These are phyloP conservation scores for Darksidea phi DNA, from an alignment of 495 filamentous ascomycete genomes.

Conservation along the genomic window DNA sequence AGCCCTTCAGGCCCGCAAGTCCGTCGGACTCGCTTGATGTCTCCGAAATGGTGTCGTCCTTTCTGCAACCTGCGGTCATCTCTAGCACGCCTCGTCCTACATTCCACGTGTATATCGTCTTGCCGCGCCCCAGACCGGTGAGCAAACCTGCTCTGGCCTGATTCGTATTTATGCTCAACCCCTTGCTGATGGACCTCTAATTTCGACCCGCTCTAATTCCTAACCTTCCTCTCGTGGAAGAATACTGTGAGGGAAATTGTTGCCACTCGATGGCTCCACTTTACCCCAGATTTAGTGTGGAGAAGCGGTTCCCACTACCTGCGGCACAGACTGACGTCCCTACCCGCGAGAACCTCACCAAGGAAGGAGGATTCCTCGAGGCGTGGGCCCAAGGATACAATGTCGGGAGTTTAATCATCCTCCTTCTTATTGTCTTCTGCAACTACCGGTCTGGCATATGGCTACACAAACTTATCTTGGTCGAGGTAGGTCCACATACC, in stretches of 20 bases:
- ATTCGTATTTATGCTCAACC: too few species aligned
- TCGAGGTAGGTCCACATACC: conserved; percentile 16
- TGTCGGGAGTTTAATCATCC: conserved; percentile 30
- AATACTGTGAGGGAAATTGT: neutral
- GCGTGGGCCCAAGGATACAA: conserved; percentile 34
- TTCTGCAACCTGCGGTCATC: neutral
- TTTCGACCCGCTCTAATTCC: too few species aligned
- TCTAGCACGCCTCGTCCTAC: neutral
- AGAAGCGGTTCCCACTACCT: conserved; percentile 15
- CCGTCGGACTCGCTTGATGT: neutral
- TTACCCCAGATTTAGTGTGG: neutral
- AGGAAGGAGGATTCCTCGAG: conserved; percentile 26
- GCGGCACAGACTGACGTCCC: conserved; percentile 2
- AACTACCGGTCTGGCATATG: conserved; percentile 28
- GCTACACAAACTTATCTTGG: conserved; percentile 34
- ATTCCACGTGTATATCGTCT: neutral
- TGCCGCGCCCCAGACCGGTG: too few species aligned
- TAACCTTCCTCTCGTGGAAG: too few species aligned
- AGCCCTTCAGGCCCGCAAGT: neutral
- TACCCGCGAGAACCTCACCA: conserved; percentile 10
- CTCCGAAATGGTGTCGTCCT: neutral
- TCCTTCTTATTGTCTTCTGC: conserved; percentile 27
- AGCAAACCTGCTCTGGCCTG: too few species aligned
- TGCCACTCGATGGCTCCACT: conserved; percentile 16
- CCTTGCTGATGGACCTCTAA: too few species aligned